These are phyloP conservation scores for Rugosomyces carneus DNA, from an alignment of 1,284 basidiomycete species.

Conservation along the genomic window DNA sequence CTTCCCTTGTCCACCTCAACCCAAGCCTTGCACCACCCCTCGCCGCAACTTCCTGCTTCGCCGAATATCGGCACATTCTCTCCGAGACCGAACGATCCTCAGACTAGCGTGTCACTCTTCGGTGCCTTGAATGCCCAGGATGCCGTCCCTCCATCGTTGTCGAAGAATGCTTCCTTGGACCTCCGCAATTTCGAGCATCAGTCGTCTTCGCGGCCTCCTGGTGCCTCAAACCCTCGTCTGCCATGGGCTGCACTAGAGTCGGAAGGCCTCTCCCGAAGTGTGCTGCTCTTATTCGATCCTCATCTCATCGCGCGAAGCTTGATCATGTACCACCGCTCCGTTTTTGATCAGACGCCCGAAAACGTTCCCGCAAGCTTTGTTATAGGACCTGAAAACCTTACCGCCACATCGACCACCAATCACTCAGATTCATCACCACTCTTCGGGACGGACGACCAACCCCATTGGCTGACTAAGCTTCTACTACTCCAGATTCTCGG, in stretches of 20 bases:
- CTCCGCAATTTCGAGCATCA: conserved; percentile 21
- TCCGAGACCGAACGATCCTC: conserved; percentile 45
- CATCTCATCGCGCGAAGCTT: conserved; percentile 55
- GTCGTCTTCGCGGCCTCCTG: conserved; percentile 17
- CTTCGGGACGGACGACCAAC: conserved; percentile 61
- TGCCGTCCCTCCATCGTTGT: conserved; percentile 14
- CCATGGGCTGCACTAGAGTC: conserved; percentile 47
- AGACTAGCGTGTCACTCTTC: conserved; percentile 39
- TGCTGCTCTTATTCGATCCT: conserved; percentile 53
- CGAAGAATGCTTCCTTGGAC: conserved; percentile 19
- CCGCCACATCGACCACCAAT: conserved; percentile 14
- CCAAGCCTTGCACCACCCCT: conserved; percentile 44
- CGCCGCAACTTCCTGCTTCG: conserved; percentile 36
- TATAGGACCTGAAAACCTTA: conserved; percentile 24
- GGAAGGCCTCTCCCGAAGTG: conserved; percentile 65
- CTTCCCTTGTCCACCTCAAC: conserved; percentile 44
- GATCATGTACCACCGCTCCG: conserved; percentile 47
- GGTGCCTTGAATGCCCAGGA: conserved; percentile 35
- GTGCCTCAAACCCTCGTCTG: conserved; percentile 17
- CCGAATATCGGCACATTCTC: conserved; percentile 54
- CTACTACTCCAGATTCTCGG: conserved; percentile 65
- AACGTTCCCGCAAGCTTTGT: conserved; percentile 45
- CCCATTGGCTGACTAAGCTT: conserved; percentile 74
- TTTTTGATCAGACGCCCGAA: conserved; percentile 43
- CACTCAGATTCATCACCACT: conserved; percentile 29